Evolutionary conservation across 371 early-diverging fungal genomes (phyloP).

Genomic region (Circinella umbellata): DNA sequence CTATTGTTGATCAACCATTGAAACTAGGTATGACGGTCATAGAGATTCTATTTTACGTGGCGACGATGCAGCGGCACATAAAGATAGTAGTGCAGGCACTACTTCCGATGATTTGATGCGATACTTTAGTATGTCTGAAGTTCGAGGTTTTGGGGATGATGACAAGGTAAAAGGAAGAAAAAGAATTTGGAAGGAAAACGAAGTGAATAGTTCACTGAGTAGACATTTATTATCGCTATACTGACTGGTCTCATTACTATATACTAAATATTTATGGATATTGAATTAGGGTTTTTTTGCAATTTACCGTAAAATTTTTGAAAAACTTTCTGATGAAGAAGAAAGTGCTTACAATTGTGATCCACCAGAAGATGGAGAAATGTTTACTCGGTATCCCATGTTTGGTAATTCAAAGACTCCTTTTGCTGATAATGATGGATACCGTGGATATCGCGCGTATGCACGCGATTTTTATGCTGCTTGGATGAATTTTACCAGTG

Average conservation of each 20-base stretch:
- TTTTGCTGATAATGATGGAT: constrained; percentile 51
- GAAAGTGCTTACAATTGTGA: constrained; percentile 60
- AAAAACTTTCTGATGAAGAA: constrained; percentile 81
- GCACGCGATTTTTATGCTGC: constrained; percentile 76
- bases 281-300: constrained; percentile 75
- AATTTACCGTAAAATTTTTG: constrained; percentile 82
- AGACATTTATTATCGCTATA: too few species aligned
- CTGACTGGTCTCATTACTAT: not conserved
- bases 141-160: constrained; percentile 69
- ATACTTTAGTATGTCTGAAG: constrained; percentile 70
- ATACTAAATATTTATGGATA: not conserved
- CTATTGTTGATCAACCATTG: not conserved
- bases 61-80: constrained; percentile 45
- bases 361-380: constrained; percentile 41
- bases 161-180: constrained; percentile 36
- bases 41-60: constrained; percentile 83
- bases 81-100: constrained; percentile 54
- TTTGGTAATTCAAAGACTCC: constrained; percentile 66
- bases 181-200: not conserved
- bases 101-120: constrained; percentile 70
- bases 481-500: constrained; percentile 78
- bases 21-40: constrained; percentile 78
- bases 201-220: too few species aligned
- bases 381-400: constrained; percentile 47
- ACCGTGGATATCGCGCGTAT: constrained; percentile 40